Base-by-base conservation (phyloP, 225 moss, liverwort and hornwort species). In the Bryum argenteum region DNA sequence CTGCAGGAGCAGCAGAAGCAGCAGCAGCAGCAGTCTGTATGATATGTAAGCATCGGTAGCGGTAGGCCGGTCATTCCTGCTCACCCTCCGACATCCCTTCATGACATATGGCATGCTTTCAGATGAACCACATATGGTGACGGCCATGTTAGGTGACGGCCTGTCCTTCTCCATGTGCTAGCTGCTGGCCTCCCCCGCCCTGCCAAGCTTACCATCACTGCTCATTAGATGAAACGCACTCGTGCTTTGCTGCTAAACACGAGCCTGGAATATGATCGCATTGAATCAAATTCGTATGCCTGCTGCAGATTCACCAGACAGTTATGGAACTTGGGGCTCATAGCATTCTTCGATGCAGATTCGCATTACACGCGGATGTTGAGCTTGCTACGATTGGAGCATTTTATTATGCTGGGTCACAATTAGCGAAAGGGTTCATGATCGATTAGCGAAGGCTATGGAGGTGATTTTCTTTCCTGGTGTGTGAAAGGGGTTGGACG, bases 391-490 rank as follows among this genome's bases (percentile, higher is more conserved):
- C 3, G 7, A 33, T 63, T 40, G n/a, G 22, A 65, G 13, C 48
- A 66, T 2, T 15, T 17, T 48, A 6, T 17, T 5, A 91, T 24
- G 80, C 79, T 17, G 80, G 64, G 55, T 84, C 11, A 60, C 73
- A 74, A 13, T 76, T 76, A 43, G 90, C 94, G 70, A 90, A 94
- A 39, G 92, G 88, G 76, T 88, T 94, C 61, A 94, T 94, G 54
- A 92, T 83, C 88, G 90, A 73, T 92, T 94, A 37, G 91, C 78
- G 70, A 97, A 97, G 22, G 81, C 90, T 73, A 90, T 62, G 9
- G 97, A 92, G 6, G 92, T 91, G 67, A 94, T 94, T 75, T 82
- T 92, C 83, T 97, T 97, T 48, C 94, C 92, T n/a, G 94, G 97
- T 18, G 94, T 92, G 52, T 94, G 97, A 54, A 97, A 97, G 23